A percentile compares a stretch with the other conserved stretches of the same genome.
Evolutionary conservation across 2,329 filamentous ascomycete species (phyloP).

Genomic region (Sporothrix globosa): DNA sequence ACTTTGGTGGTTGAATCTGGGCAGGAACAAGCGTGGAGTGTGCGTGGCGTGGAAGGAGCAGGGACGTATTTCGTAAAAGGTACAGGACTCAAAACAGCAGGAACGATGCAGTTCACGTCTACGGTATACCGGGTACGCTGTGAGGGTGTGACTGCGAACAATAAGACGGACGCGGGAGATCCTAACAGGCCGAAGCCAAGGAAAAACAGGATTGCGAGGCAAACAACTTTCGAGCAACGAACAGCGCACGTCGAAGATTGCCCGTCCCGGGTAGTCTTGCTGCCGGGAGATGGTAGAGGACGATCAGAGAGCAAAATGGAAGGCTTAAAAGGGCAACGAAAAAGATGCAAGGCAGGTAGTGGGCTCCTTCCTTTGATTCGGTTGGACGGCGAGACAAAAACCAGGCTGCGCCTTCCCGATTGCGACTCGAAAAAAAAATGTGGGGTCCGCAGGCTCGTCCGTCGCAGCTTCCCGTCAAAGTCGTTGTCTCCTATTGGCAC

Average conservation of each 20-base stretch:
- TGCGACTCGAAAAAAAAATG: background rate
- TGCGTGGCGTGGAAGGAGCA: background rate
- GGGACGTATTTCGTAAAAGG: no score
- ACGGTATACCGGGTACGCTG: background rate
- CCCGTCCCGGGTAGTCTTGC: background rate
- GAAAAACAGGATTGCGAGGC: background rate
- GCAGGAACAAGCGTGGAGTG: no score
- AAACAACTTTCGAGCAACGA: background rate
- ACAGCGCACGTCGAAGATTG: background rate
- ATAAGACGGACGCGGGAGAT: conserved; percentile 1
- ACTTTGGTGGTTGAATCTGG: conserved; percentile 9
- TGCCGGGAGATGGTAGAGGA: background rate
- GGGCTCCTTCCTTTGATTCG: background rate
- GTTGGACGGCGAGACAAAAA: conserved; percentile 23
- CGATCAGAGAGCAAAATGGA: background rate
- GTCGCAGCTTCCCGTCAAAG: conserved; percentile 12
- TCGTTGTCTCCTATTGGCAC: background rate
- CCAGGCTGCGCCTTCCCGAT: conserved; percentile 20
- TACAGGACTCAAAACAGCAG: background rate
- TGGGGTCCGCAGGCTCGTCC: background rate
- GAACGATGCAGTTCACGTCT: background rate
- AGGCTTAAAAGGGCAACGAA: background rate
- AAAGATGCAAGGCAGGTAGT: background rate
- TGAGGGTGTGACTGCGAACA: background rate
- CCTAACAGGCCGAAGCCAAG: background rate